Percentiles rank a stretch among this genome's conserved stretches.
These are phyloP conservation scores for Chlorella sp. DNA, from an alignment of 139 green algal genomes.

Conservation along the genomic window DNA sequence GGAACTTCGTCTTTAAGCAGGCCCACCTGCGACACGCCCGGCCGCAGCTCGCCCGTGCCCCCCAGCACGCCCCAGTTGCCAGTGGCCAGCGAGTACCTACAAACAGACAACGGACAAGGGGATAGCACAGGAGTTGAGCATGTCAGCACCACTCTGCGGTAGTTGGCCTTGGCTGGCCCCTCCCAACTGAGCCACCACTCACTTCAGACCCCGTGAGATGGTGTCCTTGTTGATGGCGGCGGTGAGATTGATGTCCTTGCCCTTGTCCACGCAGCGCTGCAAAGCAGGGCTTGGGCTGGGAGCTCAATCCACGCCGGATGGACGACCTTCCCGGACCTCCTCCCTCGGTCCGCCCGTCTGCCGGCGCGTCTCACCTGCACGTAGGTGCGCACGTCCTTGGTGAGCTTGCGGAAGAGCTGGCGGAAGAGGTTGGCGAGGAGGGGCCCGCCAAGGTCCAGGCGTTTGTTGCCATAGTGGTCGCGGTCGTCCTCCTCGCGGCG, in stretches of 20 bases:
- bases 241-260: slow-evolving; percentile 80
- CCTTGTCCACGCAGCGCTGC: slow-evolving; percentile 66
- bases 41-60: slow-evolving; percentile 74
- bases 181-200: background rate
- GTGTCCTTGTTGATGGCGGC: slow-evolving; percentile 89
- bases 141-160: too few species aligned
- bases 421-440: slow-evolving; percentile 87
- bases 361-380: slow-evolving; percentile 65
- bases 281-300: too few species aligned
- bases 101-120: background rate
- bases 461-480: slow-evolving; percentile 99
- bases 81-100: slow-evolving; percentile 93
- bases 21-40: slow-evolving; percentile 83
- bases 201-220: slow-evolving; percentile 87
- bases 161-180: background rate
- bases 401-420: slow-evolving; percentile 94
- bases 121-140: background rate
- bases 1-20: background rate
- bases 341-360: too few species aligned
- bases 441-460: slow-evolving; percentile 89
- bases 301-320: too few species aligned
- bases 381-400: slow-evolving; percentile 88
- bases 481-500: slow-evolving; percentile 88
- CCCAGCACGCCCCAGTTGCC: slow-evolving; percentile 97
- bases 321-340: too few species aligned